Evolutionary conservation across 768 basidiomycete genomes (phyloP).

Genomic region (Boletellus emodensis): DNA sequence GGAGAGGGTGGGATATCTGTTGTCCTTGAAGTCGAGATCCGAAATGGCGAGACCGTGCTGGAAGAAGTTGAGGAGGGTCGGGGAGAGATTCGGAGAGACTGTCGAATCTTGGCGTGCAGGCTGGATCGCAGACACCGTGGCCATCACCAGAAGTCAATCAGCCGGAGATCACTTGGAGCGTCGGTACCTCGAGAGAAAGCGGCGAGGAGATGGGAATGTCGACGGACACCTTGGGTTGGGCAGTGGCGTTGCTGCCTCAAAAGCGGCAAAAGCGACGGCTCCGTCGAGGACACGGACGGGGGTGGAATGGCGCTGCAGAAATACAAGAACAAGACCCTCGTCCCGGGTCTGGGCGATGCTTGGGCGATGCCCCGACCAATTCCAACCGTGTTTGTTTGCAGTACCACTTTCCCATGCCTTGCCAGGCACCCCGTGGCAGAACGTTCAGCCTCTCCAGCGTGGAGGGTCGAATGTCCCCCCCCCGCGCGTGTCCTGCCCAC

Average conservation of each 20-base stretch:
- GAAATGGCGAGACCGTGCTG: constrained; percentile 50
- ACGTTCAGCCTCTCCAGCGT: neutral
- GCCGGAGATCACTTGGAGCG: constrained; percentile 19
- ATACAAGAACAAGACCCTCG: neutral
- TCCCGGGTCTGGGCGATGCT: constrained; percentile 10
- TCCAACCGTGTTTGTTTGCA: constrained; percentile 17
- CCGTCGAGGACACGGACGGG: neutral
- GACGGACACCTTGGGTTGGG: neutral
- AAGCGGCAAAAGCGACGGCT: neutral
- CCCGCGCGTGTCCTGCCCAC: too few species aligned
- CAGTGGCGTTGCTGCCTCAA: neutral
- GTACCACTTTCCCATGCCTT: constrained; percentile 22
- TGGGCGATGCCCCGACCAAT: constrained; percentile 13
- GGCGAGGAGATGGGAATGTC: constrained; percentile 6
- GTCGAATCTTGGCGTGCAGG: constrained; percentile 40
- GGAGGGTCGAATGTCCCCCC: too few species aligned
- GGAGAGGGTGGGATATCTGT: constrained; percentile 46
- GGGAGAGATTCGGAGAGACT: constrained; percentile 25
- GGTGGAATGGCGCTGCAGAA: neutral
- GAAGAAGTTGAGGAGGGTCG: constrained; percentile 41
- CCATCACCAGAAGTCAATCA: constrained; percentile 25
- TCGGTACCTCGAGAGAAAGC: constrained; percentile 6
- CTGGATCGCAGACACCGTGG: constrained; percentile 52
- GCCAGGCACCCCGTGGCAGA: neutral
- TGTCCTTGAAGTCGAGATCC: constrained; percentile 62